Base-by-base conservation (phyloP, 1,139 yeast genomes). In the Geotrichum europaeum region DNA sequence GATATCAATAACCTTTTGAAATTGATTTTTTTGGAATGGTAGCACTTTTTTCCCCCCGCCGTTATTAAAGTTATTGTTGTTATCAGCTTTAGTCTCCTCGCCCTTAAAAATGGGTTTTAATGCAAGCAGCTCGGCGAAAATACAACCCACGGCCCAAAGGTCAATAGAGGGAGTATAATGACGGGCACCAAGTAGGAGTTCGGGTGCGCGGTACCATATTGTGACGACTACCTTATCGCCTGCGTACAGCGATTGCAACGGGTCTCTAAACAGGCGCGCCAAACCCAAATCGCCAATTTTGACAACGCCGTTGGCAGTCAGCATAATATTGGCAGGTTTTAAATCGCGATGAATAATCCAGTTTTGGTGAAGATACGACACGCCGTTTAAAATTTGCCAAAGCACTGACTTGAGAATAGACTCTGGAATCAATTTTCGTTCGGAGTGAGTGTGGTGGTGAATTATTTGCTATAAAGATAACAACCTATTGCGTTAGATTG, bases 171-270 rank as follows among this genome's bases (percentile, higher is more conserved):
- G 96, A 0, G 97, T 88, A 71, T 94, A 94, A 75, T 94, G 97
- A 56, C 97, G 78, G 1, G 96, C 91, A 0, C 99, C 99, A 49
- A 94, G 75, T 50, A 94, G 77, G 53, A 94, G 77, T 72, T 94
- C 99, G 0, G 99, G 98, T 0, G 99, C 97, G 65, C 99, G 80
- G 73, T 94, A 94, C 99, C 99, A 94, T 63, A 94, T 94, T 0
- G 99, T 94, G 10, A 94, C 99, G 59, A 94, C 99, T 22, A 95
- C 97, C 74, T 94, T 94, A 74, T 94, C 99, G 40, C 98, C 98
- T 12, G 95, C 83, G 70, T 89, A 94, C 32, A 95, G 78, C 53
- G 96, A 86, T 70, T 94, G 98, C 50, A 94, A 73, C 13, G 96
- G 96, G 68, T 90, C 89, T 66, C 87, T 87, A 75, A 92, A 94